A percentile compares a stretch with the other conserved stretches of the same genome.
These are phyloP conservation scores for Gigaspora rosea DNA, from an alignment of 192 early-diverging fungal genomes.

Conservation along the genomic window DNA sequence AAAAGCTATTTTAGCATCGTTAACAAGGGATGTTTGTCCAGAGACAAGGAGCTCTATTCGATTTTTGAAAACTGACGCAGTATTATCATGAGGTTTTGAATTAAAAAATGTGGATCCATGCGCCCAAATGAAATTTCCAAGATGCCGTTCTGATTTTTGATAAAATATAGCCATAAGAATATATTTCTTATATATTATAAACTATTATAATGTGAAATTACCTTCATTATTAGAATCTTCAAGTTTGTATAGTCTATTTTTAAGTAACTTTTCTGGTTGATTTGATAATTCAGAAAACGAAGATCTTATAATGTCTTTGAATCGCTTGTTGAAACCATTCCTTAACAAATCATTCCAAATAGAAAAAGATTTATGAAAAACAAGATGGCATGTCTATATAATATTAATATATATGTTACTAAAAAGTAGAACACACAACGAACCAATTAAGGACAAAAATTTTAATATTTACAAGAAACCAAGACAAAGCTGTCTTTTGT, in stretches of 20 bases:
- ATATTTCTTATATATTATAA: not conserved
- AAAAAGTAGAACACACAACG: not conserved
- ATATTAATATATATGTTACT: constrained; percentile 1
- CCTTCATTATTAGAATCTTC: constrained; percentile 42
- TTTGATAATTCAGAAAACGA: constrained; percentile 39
- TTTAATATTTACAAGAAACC: constrained; percentile 16
- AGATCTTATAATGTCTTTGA: constrained; percentile 42
- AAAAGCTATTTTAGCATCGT: constrained; percentile 16
- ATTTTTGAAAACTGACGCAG: constrained; percentile 5
- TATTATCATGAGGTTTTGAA: not conserved
- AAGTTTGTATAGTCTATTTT: constrained; percentile 39
- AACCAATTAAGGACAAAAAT: not conserved
- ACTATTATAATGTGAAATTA: constrained; percentile 25
- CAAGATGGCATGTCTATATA: constrained; percentile 34
- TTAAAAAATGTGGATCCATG: constrained; percentile 3
- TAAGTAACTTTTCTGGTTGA: constrained; percentile 44
- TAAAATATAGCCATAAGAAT: not conserved
- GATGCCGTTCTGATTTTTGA: constrained; percentile 7
- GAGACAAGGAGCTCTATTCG: constrained; percentile 8
- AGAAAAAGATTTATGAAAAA: constrained; percentile 42
- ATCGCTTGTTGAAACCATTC: constrained; percentile 41
- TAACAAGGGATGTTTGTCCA: constrained; percentile 4
- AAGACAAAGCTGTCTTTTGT: constrained; percentile 20
- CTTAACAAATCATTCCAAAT: constrained; percentile 50
- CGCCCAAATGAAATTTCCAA: constrained; percentile 30